Percentiles rank a stretch among this genome's conserved stretches.
Conservation (phyloP, 2,329 filamentous ascomycete genomes). For the Colletotrichum euphorbiae region DNA sequence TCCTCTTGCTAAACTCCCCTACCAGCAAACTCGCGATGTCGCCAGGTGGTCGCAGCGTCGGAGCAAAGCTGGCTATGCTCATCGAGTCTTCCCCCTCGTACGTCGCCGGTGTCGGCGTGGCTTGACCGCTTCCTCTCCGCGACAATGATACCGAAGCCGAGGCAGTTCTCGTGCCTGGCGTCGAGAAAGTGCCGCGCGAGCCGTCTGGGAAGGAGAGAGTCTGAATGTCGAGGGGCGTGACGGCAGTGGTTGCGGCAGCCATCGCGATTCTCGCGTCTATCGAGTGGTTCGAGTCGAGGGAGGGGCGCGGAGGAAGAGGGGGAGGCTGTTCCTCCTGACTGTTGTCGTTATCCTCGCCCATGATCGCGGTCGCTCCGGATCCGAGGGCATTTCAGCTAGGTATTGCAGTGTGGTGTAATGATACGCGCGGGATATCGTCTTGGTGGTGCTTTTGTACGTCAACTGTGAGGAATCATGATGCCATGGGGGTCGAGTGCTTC, state of each 20-base stretch:
- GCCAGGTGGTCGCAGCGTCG: conserved; percentile 70
- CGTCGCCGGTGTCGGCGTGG: conserved; percentile 51
- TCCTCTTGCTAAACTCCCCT: conserved; percentile 74
- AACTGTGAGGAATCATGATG: neutral
- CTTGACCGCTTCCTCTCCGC: conserved; percentile 57
- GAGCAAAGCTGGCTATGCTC: conserved; percentile 75
- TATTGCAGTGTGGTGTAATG: neutral
- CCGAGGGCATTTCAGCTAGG: conserved; percentile 37
- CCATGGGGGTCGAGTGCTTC: neutral
- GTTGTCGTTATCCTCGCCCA: conserved; percentile 45
- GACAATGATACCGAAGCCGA: conserved; percentile 49
- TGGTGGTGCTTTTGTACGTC: neutral
- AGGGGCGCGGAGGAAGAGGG: conserved; percentile 65
- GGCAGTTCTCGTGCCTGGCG: conserved; percentile 49
- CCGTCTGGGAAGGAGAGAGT: conserved; percentile 80
- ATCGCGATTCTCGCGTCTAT: conserved; percentile 37
- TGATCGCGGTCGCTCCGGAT: conserved; percentile 44
- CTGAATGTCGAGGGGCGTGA: conserved; percentile 85
- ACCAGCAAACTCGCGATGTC: conserved; percentile 87
- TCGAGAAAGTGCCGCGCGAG: conserved; percentile 72
- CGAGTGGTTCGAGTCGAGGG: conserved; percentile 51
- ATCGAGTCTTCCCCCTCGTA: conserved; percentile 71
- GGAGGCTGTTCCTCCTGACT: conserved; percentile 57
- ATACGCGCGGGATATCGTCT: neutral
- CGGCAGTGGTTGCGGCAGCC: conserved; percentile 83